Evolutionary conservation across 1,139 yeast species (phyloP), one percentile per base, ranked within the genome.

Genomic region (Yamadazyma sp.): DNA sequence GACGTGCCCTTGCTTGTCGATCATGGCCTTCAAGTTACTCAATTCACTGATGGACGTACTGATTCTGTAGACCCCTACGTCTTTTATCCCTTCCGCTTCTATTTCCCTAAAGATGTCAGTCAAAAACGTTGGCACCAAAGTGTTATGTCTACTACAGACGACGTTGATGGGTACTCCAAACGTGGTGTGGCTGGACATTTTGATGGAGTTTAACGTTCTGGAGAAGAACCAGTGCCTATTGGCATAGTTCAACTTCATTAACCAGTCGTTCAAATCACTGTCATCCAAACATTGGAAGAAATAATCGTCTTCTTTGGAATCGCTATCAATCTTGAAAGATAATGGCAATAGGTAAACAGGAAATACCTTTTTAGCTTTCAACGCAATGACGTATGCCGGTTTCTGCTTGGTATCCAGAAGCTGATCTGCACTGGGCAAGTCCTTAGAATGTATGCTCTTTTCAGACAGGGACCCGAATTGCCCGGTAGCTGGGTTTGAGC

Each of bases 21-120:
- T 87, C 29, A 81, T 81, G 9, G 72, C 67, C 57, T 83, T 87
- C 45, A 89, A 71, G 18, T 79, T 75, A 44, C 76, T 79, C 46
- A 92, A 81, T 39, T 88, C 87, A 34, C 87, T 86, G 33, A 88
- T 67, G 0, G 97, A 87, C 0, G 97, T 94, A 44, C 96, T 87
- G 46, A 91, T 87, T 59, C 98, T 81, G 60, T 92, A 92, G 16
- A 92, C 70, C 17, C 98, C 98, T 44, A 88, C 87, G 57, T 91
- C 98, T 47, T 87, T 87, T 27, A 92, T 61, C 0, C 98, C 97
- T 40, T 91, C 79, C 22, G 70, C 63, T 57, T 92, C 98, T 47
- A 92, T 83, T 51, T 84, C 95, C 34, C 71, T 71, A 50, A 89
- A 73, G 23, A 92, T 65, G 39, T 73, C 70, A 25, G 75, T 77